A percentile compares a stretch with the other conserved stretches of the same genome.
Evolutionary conservation across 164 flowering plant species (phyloP).

Genomic region (Akebia trifoliata): DNA sequence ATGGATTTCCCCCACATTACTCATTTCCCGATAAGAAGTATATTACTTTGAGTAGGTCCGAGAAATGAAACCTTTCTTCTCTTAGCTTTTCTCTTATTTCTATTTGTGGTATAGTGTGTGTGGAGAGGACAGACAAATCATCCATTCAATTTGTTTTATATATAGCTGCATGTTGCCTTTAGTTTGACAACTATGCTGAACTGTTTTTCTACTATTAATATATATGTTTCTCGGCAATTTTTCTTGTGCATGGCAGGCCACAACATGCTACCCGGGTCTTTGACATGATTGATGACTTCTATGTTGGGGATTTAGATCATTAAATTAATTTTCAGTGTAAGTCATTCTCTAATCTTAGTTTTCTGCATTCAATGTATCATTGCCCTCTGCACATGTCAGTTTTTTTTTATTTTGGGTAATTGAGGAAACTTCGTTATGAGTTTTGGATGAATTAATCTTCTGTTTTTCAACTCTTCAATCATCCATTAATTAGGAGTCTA

Average conservation of each 20-base stretch:
- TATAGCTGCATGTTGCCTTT: not conserved
- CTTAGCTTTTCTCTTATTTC: not conserved
- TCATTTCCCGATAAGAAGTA: not conserved
- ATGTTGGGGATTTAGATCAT: conserved; percentile 62
- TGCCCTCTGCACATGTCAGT: not conserved
- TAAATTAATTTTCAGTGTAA: conserved; percentile 11
- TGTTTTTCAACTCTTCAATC: no score
- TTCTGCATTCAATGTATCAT: not conserved
- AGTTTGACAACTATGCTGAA: no score
- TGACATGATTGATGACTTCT: conserved; percentile 92
- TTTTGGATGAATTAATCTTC: no score
- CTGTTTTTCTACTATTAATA: no score
- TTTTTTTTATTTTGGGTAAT: no score
- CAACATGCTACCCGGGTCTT: conserved; percentile 95
- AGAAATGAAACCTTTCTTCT: not conserved
- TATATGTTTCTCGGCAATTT: not conserved
- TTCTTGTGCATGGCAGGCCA: conserved; percentile 51
- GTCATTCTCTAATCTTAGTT: not conserved
- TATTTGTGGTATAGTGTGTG: no score
- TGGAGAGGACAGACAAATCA: no score
- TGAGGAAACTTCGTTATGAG: no score
- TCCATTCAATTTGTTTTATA: no score
- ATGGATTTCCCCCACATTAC: not conserved
- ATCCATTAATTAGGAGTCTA: no score
- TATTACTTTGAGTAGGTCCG: not conserved